Evolutionary conservation across 225 moss, liverwort and hornwort genomes (phyloP), one percentile per base, ranked within the genome.

Genomic region (Antitrichia curtipendula): DNA sequence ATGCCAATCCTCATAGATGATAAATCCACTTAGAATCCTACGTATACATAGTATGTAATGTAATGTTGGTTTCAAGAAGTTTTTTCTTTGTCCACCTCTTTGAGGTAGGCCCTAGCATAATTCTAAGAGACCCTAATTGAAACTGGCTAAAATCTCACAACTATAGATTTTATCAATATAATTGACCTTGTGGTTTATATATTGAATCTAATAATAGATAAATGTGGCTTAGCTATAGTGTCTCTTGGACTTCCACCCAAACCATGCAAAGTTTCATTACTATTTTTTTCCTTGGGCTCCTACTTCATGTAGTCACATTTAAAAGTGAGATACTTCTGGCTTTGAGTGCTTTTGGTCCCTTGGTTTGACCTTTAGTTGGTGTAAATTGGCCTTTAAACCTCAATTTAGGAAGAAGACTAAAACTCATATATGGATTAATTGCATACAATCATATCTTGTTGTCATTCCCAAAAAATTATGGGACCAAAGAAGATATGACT

Each of bases 281-380:
- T 8, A 31, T 49, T 49, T 50, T 49, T 74, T 50, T 21, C 1
- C 7, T 20, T 31, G 2, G 7, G 7, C 4, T 49, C 7, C 1
- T 0, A 0, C 10, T 31, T 68, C 8, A 0, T 0, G 1, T 13
- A 2, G 13, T 23, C 8, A 25, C 25, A 40, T 69, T 25, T 14
- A 40, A 14, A 40, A 24, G 8, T 25, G 1, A 8, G 14, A 41
- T 69, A 8, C 25, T 5, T 70, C 16, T 8, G 5, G 5, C 43
- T 27, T 71, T 28, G 16, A 43, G 27, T 43, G 28, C 3, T 71
- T 43, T 28, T 29, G 10, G 6, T 71, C 28, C 28, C 2, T 71
- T 43, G 6, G 3, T 45, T 6, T 6, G 6, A 16, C 28, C 3
- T 71, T 45, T 8, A 45, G 8, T 45, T 43, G 9, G 16, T 28